Conservation (phyloP, 2,329 filamentous ascomycete genomes). For the Dactylellina cionopaga region DNA sequence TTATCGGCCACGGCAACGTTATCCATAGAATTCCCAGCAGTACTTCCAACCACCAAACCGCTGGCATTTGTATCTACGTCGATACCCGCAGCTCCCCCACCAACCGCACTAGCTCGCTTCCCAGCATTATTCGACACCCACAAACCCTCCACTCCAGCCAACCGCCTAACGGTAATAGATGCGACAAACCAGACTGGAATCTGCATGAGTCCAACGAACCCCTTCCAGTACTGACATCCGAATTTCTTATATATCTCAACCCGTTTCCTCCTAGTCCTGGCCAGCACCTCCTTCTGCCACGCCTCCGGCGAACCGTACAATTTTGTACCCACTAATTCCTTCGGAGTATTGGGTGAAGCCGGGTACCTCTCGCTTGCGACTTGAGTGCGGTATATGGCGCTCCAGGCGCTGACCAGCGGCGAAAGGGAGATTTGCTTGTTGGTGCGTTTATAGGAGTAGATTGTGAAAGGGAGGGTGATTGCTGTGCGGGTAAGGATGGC, state of each 20-base stretch:
- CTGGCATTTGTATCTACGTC: neutral
- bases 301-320: conserved; percentile 33
- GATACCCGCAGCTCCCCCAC: neutral
- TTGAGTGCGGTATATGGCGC: conserved; percentile 23
- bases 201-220: conserved; percentile 53
- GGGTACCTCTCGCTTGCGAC: conserved; percentile 19
- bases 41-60: neutral
- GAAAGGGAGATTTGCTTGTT: conserved; percentile 48
- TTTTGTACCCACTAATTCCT: conserved; percentile 16
- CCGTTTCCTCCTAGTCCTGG: conserved; percentile 35
- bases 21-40: conserved; percentile 12
- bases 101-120: neutral
- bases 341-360: neutral
- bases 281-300: conserved; percentile 52
- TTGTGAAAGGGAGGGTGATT: conserved; percentile 54
- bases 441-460: conserved; percentile 54
- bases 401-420: conserved; percentile 53
- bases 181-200: conserved; percentile 55
- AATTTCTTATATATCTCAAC: conserved; percentile 53
- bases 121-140: conserved; percentile 1
- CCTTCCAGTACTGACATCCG: conserved; percentile 55
- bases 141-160: conserved; percentile 19
- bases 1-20: neutral
- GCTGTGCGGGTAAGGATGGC: conserved; percentile 54
- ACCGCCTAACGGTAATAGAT: conserved; percentile 52